Evolutionary conservation across 495 filamentous ascomycete species (phyloP).

Genomic region (Penicillium egyptiacum): DNA sequence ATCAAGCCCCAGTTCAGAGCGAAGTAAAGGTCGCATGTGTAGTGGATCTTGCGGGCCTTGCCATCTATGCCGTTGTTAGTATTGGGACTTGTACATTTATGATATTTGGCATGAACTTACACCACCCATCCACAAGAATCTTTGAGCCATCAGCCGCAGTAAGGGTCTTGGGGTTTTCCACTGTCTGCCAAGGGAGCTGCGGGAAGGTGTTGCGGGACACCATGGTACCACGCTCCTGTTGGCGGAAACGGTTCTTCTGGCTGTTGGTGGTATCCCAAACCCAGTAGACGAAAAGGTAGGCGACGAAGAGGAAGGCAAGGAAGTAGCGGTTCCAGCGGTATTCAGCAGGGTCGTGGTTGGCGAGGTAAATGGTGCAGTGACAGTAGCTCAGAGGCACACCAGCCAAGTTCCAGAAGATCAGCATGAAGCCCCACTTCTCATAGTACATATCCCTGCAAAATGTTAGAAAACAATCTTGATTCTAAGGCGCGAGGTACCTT

Average conservation of each 20-base stretch:
- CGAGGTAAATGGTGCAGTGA: conserved; percentile 93
- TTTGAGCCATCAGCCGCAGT: conserved; percentile 73
- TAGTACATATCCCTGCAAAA: conserved; percentile 88
- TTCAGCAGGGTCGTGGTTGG: conserved; percentile 76
- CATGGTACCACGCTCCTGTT: conserved; percentile 72
- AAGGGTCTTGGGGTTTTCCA: conserved; percentile 88
- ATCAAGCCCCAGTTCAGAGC: conserved; percentile 63
- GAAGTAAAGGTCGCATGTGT: conserved; percentile 87
- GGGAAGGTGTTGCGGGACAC: conserved; percentile 81
- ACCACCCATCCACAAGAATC: conserved; percentile 91
- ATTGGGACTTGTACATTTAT: not conserved
- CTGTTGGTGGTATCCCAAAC: conserved; percentile 89
- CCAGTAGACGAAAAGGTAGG: conserved; percentile 87
- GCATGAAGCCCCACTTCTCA: conserved; percentile 99
- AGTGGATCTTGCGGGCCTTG: conserved; percentile 92
- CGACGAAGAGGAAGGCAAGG: conserved; percentile 62
- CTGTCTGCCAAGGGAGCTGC: conserved; percentile 84
- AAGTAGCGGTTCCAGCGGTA: conserved; percentile 76
- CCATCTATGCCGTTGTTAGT: conserved; percentile 49
- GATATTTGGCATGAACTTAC: conserved; percentile 39
- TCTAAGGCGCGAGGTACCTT: conserved; percentile 15
- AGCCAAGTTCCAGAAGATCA: conserved; percentile 99
- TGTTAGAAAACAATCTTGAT: not conserved
- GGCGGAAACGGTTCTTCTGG: conserved; percentile 94
- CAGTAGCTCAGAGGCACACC: conserved; percentile 96